Evolutionary conservation across 1,139 yeast species (phyloP).

Genomic region (Hyphopichia khmerensis): DNA sequence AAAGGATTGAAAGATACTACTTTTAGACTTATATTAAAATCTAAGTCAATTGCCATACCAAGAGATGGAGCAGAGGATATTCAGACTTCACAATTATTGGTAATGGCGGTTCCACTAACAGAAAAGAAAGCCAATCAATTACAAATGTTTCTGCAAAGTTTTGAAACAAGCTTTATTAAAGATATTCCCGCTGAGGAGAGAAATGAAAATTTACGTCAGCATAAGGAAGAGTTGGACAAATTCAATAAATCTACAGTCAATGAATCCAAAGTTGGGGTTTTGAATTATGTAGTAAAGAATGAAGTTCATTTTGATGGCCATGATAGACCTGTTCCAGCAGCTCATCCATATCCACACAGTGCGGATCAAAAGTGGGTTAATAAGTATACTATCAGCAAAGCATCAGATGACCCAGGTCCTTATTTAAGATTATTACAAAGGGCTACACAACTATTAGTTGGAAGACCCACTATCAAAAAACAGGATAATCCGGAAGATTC

Average conservation of each 20-base stretch:
- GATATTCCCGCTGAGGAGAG: slow-evolving; percentile 19
- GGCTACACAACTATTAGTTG: background rate
- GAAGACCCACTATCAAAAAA: background rate
- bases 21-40: slow-evolving; percentile 31
- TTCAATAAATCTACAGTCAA: slow-evolving; percentile 13
- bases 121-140: slow-evolving; percentile 21
- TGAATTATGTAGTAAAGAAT: slow-evolving; percentile 1
- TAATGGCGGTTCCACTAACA: slow-evolving; percentile 34
- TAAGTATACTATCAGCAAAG: slow-evolving; percentile 7
- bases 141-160: slow-evolving; percentile 22
- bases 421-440: background rate
- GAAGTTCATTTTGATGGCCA: background rate
- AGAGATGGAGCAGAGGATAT: background rate
- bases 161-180: slow-evolving; percentile 23
- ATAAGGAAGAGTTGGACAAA: slow-evolving; percentile 16
- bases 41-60: slow-evolving; percentile 1
- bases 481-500: background rate
- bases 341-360: slow-evolving; percentile 11
- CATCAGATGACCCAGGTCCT: background rate
- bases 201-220: slow-evolving; percentile 15
- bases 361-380: slow-evolving; percentile 11
- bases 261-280: slow-evolving; percentile 3
- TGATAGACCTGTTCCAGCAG: background rate
- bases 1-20: slow-evolving; percentile 13
- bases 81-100: slow-evolving; percentile 23